Base-by-base conservation (phyloP, 306 rosid species). In the Prunus mongolica region DNA sequence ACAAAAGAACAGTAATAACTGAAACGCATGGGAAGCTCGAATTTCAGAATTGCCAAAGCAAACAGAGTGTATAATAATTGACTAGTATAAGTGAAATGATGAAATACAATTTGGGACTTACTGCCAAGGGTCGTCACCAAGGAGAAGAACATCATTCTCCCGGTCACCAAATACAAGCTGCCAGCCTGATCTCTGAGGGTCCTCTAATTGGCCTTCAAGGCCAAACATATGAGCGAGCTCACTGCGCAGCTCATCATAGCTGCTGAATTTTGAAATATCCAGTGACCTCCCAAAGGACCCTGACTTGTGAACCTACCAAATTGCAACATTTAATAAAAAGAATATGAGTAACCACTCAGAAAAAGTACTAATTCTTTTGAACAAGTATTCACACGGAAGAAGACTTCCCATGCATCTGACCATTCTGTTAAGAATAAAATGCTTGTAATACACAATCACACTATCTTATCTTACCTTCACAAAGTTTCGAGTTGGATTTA, bases 161-260 rank as follows among this genome's bases (percentile, higher is more conserved):
- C 90, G 82, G 90, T 89, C 96, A 54, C 89, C 90, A 79, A 91
- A 87, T 80, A 91, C 93, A 91, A 91, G 96, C 96, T 91, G 93
- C 96, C 96, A 91, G 96, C 96, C 93, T 91, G 96, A 91, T 91
- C 96, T 91, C 78, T 80, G 83, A 80, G 91, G 96, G 81, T 88
- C 93, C 85, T 91, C 90, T 81, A 91, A 76, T 80, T 87, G 90
- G 77, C 91, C 88, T 84, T 88, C 90, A 80, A 91, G 91, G 73
- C 91, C 89, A 82, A 91, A 91, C 96, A 91, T 82, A 2, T 84
- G 89, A 56, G 93, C 88, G 76, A 91, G 89, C 86, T 87, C 96
- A 27, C 93, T 57, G 77, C 96, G 91, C 79, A 91, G 85, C 82
- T 91, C 96, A 24, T 71, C 86, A 69, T 91, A 88, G 86, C 82